These are phyloP conservation scores for Aspergillus quadrilineatus DNA, from an alignment of 2,329 filamentous ascomycete species.

Conservation along the genomic window DNA sequence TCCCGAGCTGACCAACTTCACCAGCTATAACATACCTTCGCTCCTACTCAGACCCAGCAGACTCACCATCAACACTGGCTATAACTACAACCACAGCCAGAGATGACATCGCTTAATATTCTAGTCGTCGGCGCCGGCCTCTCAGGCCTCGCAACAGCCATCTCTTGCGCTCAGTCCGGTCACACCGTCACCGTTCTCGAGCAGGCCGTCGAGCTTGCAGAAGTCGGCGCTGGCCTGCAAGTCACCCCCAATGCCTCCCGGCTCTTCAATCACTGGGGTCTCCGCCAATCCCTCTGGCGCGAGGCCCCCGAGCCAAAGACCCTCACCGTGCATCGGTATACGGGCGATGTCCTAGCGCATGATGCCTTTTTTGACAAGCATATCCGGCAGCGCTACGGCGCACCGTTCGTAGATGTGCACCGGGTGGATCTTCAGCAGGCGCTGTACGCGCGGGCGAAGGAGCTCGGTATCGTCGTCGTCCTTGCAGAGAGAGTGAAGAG, in stretches of 20 bases:
- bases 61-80: background rate
- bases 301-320: constrained; percentile 33
- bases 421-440: constrained; percentile 61
- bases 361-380: constrained; percentile 55
- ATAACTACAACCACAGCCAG: background rate
- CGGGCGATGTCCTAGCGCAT: constrained; percentile 39
- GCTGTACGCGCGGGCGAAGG: constrained; percentile 51
- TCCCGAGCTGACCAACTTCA: background rate
- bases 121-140: constrained; percentile 34
- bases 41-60: background rate
- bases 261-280: constrained; percentile 31
- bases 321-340: constrained; percentile 37
- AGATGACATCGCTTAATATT: constrained; percentile 20
- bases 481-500: constrained; percentile 50
- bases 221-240: constrained; percentile 66
- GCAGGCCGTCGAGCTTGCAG: constrained; percentile 31
- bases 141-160: constrained; percentile 32
- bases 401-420: constrained; percentile 62
- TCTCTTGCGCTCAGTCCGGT: constrained; percentile 26
- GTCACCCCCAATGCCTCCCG: constrained; percentile 41
- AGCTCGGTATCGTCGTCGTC: constrained; percentile 54
- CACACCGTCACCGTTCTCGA: constrained; percentile 32
- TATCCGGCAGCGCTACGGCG: constrained; percentile 55
- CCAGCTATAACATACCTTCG: background rate
- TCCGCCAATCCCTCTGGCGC: constrained; percentile 28